Base-by-base conservation (phyloP, 495 filamentous ascomycete genomes). In the Penicillium atrosanguineum region DNA sequence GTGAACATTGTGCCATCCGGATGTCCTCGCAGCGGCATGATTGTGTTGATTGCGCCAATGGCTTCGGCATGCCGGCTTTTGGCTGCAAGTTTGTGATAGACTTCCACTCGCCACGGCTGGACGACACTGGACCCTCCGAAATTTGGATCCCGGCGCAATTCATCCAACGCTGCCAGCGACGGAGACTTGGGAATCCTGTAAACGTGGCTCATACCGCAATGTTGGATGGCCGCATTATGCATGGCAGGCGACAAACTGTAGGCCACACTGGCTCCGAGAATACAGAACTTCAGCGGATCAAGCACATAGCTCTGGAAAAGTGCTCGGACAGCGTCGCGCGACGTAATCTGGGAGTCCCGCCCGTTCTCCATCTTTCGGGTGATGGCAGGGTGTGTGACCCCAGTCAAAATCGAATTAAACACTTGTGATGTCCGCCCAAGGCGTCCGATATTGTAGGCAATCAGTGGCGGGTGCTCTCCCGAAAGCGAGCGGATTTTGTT, bases 31-130 rank as follows among this genome's bases (percentile, higher is more conserved):
- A 92, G 72, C 0, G 89, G 89, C 55, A 92, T 74, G n/a, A 92
- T 77, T 0, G 88, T 91, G 65, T 94, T 92, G 48, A 90, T 86
- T 11, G 89, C 87, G 1, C 89, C 89, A 52, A 94, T 91, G 7
- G 86, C 88, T 40, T 84, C 83, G 7, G 87, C 89, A 59, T 94
- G 88, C 56, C 82, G 80, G 50, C 86, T 89, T 57, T 87, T 82
- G 23, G 85, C 78, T 48, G 86, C 80, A 2, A 90, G 73, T 31
- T 85, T 80, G 6, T 81, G 76, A 52, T 88, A 84, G 16, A 90
- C 79, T 50, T 86, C 81, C 4, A 89, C 83, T 56, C 90, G 88
- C 78, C 87, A 91, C 3, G 89, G 89, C 29, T 87, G 83, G 2
- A 87, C 81, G 19, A 94, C 78, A 56, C 82, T 84, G 15, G 85